A percentile compares a stretch with the other conserved stretches of the same genome.
phyloP scores from a whole-genome alignment of 192 early-diverging fungal species.

The Backusella sp. region DNA sequence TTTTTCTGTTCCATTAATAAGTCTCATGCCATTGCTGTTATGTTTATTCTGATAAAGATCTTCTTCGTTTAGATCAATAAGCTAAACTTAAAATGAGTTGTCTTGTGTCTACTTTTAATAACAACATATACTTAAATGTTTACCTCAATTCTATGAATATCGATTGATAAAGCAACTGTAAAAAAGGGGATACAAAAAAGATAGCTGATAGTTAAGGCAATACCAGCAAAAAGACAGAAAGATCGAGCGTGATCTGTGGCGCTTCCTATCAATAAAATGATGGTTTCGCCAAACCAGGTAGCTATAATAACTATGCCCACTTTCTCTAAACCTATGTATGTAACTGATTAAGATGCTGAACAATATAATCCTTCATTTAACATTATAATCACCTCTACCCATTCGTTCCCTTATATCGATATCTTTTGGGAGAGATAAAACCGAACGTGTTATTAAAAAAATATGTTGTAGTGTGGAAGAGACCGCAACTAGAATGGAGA shows the following conservation, averaged over 20 bases:
- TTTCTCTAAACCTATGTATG: constrained; percentile 48
- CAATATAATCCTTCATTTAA: neutral
- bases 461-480: constrained; percentile 74
- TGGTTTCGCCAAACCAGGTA: constrained; percentile 54
- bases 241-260: constrained; percentile 63
- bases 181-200: constrained; percentile 80
- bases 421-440: constrained; percentile 62
- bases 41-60: constrained; percentile 3
- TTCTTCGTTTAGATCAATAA: constrained; percentile 27
- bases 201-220: constrained; percentile 72
- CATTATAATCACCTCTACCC: constrained; percentile 46
- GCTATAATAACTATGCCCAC: constrained; percentile 66
- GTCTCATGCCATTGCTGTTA: neutral
- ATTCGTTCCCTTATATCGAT: constrained; percentile 71
- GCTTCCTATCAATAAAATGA: constrained; percentile 55
- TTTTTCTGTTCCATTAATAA: constrained; percentile 2
- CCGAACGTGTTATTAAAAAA: constrained; percentile 66
- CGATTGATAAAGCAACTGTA: constrained; percentile 72
- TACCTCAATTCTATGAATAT: constrained; percentile 76
- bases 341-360: neutral
- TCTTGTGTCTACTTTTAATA: neutral
- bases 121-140: neutral
- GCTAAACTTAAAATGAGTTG: constrained; percentile 11
- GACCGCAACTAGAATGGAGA: constrained; percentile 62
- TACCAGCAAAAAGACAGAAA: constrained; percentile 68